Conservation (phyloP, 805 yeast species). For the Cyberlindnera amylophila region DNA sequence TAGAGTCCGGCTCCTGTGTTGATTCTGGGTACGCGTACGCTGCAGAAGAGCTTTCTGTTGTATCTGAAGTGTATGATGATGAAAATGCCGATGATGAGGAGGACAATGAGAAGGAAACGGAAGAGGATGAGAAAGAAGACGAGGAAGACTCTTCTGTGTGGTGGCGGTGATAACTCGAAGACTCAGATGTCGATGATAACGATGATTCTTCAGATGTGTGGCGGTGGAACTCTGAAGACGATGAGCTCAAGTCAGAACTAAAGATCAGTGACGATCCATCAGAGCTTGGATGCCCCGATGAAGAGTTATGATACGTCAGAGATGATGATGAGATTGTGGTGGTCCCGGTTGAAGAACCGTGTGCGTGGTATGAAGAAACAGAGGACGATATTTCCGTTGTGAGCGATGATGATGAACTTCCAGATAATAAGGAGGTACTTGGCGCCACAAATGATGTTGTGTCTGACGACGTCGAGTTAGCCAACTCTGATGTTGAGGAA, state of each 20-base stretch:
- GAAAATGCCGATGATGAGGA: no score
- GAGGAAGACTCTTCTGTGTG: constrained; percentile 4
- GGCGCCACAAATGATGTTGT: not conserved
- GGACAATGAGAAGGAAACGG: no score
- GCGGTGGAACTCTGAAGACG: not conserved
- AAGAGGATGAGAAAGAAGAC: constrained; percentile 1
- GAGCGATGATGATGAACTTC: not conserved
- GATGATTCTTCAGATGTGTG: not conserved
- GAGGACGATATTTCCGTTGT: not conserved
- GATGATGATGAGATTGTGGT: not conserved
- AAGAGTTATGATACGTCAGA: not conserved
- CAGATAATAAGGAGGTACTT: not conserved
- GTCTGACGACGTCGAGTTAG: not conserved
- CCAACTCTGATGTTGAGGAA: not conserved
- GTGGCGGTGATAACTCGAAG: constrained; percentile 2
- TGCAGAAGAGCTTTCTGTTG: constrained; percentile 6
- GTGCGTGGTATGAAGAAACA: constrained; percentile 2
- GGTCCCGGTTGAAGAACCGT: not conserved
- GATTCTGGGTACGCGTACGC: constrained; percentile 8
- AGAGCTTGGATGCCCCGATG: not conserved
- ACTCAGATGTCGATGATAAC: constrained; percentile 1
- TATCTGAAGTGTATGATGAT: not conserved
- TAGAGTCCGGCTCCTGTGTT: constrained; percentile 4
- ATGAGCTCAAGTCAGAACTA: not conserved
- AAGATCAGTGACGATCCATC: no score